Conservation (phyloP, 345 rosid genomes). For the Citrus sp. region DNA sequence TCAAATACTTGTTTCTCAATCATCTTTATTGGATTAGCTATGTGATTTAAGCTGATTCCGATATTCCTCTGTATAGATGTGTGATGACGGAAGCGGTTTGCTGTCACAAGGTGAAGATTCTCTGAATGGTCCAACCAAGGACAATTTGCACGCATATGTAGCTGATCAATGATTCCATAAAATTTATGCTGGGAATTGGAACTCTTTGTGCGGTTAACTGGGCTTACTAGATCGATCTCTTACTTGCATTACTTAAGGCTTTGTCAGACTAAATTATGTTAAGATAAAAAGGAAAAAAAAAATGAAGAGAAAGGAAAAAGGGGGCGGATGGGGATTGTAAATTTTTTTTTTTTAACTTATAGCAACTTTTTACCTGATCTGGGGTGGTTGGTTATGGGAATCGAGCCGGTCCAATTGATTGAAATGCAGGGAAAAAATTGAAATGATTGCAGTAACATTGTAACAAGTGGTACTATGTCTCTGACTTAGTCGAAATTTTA, state of each 20-base stretch:
- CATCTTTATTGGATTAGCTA: neutral
- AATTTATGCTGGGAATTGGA: neutral
- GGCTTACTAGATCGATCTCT: conserved; percentile 6
- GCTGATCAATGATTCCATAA: conserved; percentile 5
- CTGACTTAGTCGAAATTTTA: neutral
- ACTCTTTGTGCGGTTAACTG: conserved; percentile 2
- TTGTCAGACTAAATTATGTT: neutral
- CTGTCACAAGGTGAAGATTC: conserved; percentile 1
- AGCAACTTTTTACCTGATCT: neutral
- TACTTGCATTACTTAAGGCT: conserved; percentile 9
- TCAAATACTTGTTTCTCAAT: neutral
- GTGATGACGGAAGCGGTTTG: conserved; percentile 17
- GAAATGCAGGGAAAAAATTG: neutral
- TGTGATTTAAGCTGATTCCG: neutral
- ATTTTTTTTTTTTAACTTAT: neutral
- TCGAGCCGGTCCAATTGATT: neutral
- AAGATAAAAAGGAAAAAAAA: too few relatives aligned
- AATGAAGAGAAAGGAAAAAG: too few relatives aligned
- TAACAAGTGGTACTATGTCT: neutral
- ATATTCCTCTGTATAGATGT: conserved; percentile 15
- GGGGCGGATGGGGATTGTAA: neutral
- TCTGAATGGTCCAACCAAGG: neutral
- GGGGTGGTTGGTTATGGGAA: neutral
- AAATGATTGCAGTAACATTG: neutral
- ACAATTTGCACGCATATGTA: neutral